Base-by-base conservation (phyloP, 2,329 filamentous ascomycete species). In the Pestalotiopsis sp. region DNA sequence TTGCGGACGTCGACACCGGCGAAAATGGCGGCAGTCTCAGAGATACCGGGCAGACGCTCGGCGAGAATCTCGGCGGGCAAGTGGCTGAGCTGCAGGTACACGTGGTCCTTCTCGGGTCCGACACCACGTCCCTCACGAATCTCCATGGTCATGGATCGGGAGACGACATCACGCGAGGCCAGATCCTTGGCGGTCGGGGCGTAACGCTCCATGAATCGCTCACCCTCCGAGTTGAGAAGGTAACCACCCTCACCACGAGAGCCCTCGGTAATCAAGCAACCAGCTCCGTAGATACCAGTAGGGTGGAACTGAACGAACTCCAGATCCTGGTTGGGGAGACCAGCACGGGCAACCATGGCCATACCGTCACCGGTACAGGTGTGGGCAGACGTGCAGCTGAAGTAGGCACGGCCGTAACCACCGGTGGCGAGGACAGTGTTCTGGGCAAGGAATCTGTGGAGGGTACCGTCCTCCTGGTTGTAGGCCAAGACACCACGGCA, bases 301-400 rank as follows among this genome's bases (percentile, higher is more conserved):
- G 95, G 95, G 83, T 99, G 95, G 90, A 99, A 99, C 85, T 99
- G 95, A 72, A 99, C 96, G 84, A 99, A 99, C 83, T 99, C 96
- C 72, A 98, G 89, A 91, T 99, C 96, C 87, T 99, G 96, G 89
- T 97, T 97, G 77, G 96, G 95, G 56, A 99, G 92, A 82, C 96
- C 96, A 71, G 96, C 96, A 85, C 96, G 94, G 76, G 95, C 93
- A 78, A 98, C 95, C 96, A 99, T 98, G 75, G 96, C 96, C 94
- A 97, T 98, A 81, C 96, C 96, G 80, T 99, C 96, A 89, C 96
- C 96, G 72, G 96, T 99, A 84, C 95, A 98, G 73, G 96, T 98
- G 85, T 99, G 96, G 61, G 96, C 96, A 65, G 95, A 98, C 66
- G 96, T 99, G 85, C 95, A 98, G 82, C 91, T 94, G 89, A 98